phyloP scores from a whole-genome alignment of 2,329 filamentous ascomycete genomes.

The Hymenoscyphus repandus region DNA sequence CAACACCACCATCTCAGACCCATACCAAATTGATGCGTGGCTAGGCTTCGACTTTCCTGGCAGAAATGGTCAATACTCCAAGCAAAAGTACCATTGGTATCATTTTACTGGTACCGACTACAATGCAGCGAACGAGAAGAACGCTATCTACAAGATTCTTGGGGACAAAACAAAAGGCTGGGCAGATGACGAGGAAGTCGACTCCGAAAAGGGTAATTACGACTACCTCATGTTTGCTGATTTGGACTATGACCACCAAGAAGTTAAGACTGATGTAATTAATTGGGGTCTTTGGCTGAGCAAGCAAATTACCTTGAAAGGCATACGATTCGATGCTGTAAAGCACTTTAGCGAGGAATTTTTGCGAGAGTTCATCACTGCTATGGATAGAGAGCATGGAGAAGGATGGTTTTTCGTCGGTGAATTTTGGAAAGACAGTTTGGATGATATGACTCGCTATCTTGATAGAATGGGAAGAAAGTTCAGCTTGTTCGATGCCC shows the following conservation, averaged over 20 bases:
- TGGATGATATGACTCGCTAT: slow-evolving; percentile 50
- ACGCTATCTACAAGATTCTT: slow-evolving; percentile 60
- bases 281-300: slow-evolving; percentile 66
- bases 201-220: slow-evolving; percentile 59
- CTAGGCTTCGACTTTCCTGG: slow-evolving; percentile 61
- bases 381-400: slow-evolving; percentile 46
- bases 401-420: slow-evolving; percentile 59
- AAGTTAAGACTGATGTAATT: slow-evolving; percentile 59
- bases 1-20: slow-evolving; percentile 45
- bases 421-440: slow-evolving; percentile 63
- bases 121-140: slow-evolving; percentile 48
- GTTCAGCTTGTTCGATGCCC: slow-evolving; percentile 61
- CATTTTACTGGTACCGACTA: slow-evolving; percentile 68
- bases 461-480: slow-evolving; percentile 52
- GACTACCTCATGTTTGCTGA: slow-evolving; percentile 71
- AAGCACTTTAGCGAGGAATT: slow-evolving; percentile 69
- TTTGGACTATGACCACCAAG: slow-evolving; percentile 58
- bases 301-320: slow-evolving; percentile 53
- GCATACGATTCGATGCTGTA: slow-evolving; percentile 66
- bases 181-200: slow-evolving; percentile 54
- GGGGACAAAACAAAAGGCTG: slow-evolving; percentile 57
- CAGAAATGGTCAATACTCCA: slow-evolving; percentile 53
- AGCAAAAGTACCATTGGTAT: slow-evolving; percentile 59
- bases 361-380: slow-evolving; percentile 56
- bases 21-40: slow-evolving; percentile 63